Percentiles rank a stretch among this genome's conserved stretches.
Conservation (phyloP, 78 protist species). For the Isochrysis galbana region DNA sequence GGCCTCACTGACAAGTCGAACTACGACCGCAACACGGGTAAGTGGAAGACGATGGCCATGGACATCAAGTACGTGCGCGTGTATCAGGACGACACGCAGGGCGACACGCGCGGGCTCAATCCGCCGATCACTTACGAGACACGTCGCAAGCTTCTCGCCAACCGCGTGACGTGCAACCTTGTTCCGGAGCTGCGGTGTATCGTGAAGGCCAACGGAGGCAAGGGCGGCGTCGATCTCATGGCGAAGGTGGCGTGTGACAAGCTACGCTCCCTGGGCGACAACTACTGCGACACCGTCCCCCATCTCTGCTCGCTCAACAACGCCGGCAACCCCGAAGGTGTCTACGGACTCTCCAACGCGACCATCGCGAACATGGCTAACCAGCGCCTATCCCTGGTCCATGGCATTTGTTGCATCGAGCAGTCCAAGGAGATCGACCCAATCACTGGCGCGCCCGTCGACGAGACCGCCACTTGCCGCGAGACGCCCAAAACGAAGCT, state of each 20-base stretch:
- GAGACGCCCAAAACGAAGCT: background rate
- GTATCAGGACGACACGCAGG: background rate
- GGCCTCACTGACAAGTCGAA: background rate
- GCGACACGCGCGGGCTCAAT: constrained; percentile 10
- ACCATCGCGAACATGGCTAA: background rate
- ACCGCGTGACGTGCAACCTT: background rate
- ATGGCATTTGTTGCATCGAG: too few species aligned
- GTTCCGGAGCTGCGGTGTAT: constrained; percentile 10
- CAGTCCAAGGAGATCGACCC: too few species aligned
- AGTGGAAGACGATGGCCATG: background rate
- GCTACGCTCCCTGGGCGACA: background rate
- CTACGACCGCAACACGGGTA: background rate
- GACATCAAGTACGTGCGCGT: background rate
- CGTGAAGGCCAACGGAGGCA: background rate
- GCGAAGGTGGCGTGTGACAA: background rate
- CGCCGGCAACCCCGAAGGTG: background rate
- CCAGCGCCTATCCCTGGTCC: too few species aligned
- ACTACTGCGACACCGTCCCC: background rate
- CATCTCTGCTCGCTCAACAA: background rate
- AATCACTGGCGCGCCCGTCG: too few species aligned
- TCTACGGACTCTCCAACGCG: background rate
- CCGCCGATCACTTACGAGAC: constrained; percentile 22
- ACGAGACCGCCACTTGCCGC: background rate
- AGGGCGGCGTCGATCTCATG: background rate
- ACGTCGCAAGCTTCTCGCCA: constrained; percentile 11